These are phyloP conservation scores for Schoenoplectus tabernaemontani DNA, from an alignment of 202 grass and related monocot genomes.

Conservation along the genomic window DNA sequence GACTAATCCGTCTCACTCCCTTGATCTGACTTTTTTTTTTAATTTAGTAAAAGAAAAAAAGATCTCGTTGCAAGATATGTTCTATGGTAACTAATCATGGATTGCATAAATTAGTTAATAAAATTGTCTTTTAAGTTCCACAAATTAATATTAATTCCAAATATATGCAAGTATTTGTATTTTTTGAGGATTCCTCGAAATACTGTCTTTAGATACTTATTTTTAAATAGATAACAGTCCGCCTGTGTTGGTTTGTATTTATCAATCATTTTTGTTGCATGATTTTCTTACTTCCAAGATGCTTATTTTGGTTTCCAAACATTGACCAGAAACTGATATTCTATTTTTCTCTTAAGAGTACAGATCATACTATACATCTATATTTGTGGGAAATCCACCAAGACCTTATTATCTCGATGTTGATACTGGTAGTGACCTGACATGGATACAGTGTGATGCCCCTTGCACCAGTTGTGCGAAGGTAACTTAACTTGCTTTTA, in stretches of 20 bases:
- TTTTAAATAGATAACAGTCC: not conserved
- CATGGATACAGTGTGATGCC: conserved; percentile 83
- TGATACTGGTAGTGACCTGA: conserved; percentile 71
- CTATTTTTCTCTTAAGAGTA: conserved; percentile 18
- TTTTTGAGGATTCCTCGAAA: not conserved
- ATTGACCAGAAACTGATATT: conserved; percentile 2
- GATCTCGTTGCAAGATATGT: not conserved
- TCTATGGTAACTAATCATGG: not conserved
- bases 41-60: not conserved
- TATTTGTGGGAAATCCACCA: conserved; percentile 68
- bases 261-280: not conserved
- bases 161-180: not conserved
- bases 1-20: not conserved
- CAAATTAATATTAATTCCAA: not conserved
- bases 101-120: not conserved
- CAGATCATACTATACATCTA: conserved; percentile 78
- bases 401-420: conserved; percentile 75
- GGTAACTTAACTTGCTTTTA: conserved; percentile 28
- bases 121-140: not conserved
- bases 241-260: not conserved
- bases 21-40: not conserved
- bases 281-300: not conserved
- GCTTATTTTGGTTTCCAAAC: conserved; percentile 16
- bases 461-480: conserved; percentile 77
- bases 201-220: not conserved